Evolutionary conservation across 257 asterid species (phyloP).

Genomic region (Marsdenia floribunda): DNA sequence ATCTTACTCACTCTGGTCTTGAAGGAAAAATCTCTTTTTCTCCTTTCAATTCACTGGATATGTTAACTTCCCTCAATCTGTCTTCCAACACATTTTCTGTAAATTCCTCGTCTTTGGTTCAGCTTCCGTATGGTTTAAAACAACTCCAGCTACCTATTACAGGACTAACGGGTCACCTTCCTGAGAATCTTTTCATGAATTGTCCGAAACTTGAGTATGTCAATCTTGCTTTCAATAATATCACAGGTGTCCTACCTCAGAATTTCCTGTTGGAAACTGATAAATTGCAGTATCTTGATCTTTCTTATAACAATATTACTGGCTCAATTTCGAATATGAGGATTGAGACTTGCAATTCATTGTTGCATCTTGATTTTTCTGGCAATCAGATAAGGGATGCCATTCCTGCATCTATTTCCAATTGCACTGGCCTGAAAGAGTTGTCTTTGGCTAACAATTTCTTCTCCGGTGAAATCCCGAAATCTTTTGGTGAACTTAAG

Average conservation of each 20-base stretch:
- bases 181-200: slow-evolving; percentile 45
- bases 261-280: slow-evolving; percentile 43
- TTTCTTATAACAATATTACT: slow-evolving; percentile 70
- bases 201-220: slow-evolving; percentile 63
- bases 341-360: slow-evolving; percentile 58
- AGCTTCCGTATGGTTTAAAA: slow-evolving; percentile 49
- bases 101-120: slow-evolving; percentile 48
- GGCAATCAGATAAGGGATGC: slow-evolving; percentile 58
- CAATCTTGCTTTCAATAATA: slow-evolving; percentile 71
- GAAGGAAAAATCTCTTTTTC: slow-evolving; percentile 52
- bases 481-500: slow-evolving; percentile 50
- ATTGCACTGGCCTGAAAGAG: slow-evolving; percentile 59
- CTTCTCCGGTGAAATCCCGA: slow-evolving; percentile 60
- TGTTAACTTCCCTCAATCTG: slow-evolving; percentile 54
- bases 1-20: slow-evolving; percentile 67
- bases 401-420: slow-evolving; percentile 54
- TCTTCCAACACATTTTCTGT: slow-evolving; percentile 53
- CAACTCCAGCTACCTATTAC: slow-evolving; percentile 63
- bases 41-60: slow-evolving; percentile 52
- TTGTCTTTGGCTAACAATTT: slow-evolving; percentile 47
- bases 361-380: slow-evolving; percentile 63
- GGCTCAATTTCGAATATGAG: slow-evolving; percentile 49
- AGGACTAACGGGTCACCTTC: slow-evolving; percentile 54
- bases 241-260: slow-evolving; percentile 58
- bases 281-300: slow-evolving; percentile 56